Evolutionary conservation across 2,329 filamentous ascomycete genomes (phyloP).

Genomic region (Talaromyces sp.): DNA sequence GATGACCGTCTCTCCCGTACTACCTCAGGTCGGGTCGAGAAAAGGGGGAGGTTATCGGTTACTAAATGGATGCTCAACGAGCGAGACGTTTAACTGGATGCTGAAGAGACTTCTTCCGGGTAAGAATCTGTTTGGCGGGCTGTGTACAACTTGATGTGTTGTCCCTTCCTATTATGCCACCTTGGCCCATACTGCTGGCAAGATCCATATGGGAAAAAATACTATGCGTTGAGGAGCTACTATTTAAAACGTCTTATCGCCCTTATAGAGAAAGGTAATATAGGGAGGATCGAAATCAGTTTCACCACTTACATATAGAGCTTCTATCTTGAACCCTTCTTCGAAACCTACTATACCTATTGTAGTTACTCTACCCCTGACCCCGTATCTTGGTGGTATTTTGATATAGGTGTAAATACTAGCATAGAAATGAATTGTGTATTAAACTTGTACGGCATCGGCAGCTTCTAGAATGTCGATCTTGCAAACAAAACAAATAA

Average conservation of each 20-base stretch:
- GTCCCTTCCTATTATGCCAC: slow-evolving; percentile 11
- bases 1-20: slow-evolving; percentile 2
- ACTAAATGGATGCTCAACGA: slow-evolving; percentile 15
- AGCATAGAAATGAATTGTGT: too few relatives aligned
- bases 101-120: slow-evolving; percentile 12
- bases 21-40: slow-evolving; percentile 6
- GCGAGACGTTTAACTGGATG: slow-evolving; percentile 13
- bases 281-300: too few relatives aligned
- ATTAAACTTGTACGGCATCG: too few relatives aligned
- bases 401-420: too few relatives aligned
- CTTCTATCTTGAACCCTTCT: too few relatives aligned
- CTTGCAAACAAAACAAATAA: background rate
- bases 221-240: slow-evolving; percentile 13
- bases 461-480: too few relatives aligned
- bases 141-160: slow-evolving; percentile 16
- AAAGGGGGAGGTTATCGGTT: slow-evolving; percentile 13
- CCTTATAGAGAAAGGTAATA: slow-evolving; percentile 9
- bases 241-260: slow-evolving; percentile 11
- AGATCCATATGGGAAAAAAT: slow-evolving; percentile 19
- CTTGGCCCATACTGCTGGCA: slow-evolving; percentile 20
- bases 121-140: slow-evolving; percentile 13
- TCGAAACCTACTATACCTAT: too few relatives aligned
- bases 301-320: too few relatives aligned
- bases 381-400: too few relatives aligned
- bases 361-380: too few relatives aligned